Percentiles rank a stretch among this genome's conserved stretches.
These are phyloP conservation scores for Fraxinus quadrangulata DNA, from an alignment of 257 asterid species.

Conservation along the genomic window DNA sequence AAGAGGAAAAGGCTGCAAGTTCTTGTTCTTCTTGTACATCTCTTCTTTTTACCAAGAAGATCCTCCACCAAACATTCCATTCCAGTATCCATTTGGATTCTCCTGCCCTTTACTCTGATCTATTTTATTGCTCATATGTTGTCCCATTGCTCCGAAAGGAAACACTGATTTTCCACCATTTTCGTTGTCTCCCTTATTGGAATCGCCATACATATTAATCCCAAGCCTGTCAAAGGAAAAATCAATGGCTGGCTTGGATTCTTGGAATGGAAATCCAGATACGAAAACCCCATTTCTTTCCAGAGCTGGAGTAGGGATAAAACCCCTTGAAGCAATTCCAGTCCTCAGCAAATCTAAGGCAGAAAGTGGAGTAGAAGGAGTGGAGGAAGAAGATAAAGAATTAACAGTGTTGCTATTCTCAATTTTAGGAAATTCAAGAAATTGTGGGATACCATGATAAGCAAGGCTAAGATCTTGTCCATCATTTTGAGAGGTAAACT, in stretches of 20 bases:
- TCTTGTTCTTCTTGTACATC: background rate
- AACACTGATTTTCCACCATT: constrained; percentile 51
- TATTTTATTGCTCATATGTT: constrained; percentile 32
- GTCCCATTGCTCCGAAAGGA: constrained; percentile 50
- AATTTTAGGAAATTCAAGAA: constrained; percentile 51
- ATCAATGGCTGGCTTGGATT: constrained; percentile 53
- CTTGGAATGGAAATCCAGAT: constrained; percentile 60
- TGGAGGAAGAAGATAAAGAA: constrained; percentile 32
- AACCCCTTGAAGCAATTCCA: constrained; percentile 43
- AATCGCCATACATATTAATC: constrained; percentile 23
- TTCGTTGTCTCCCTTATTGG: constrained; percentile 35
- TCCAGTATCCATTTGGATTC: constrained; percentile 67
- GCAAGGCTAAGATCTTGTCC: constrained; percentile 68
- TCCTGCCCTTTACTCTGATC: constrained; percentile 49
- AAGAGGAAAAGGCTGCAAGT: constrained; percentile 1
- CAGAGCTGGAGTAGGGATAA: constrained; percentile 28
- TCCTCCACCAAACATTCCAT: constrained; percentile 67
- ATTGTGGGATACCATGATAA: constrained; percentile 41
- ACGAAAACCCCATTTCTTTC: constrained; percentile 34
- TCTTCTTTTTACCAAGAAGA: constrained; percentile 42
- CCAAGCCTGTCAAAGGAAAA: constrained; percentile 43
- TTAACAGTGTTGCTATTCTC: constrained; percentile 27
- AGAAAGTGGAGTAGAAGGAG: constrained; percentile 38
- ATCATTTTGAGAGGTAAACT: constrained; percentile 36
- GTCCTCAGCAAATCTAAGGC: constrained; percentile 53